Conservation (phyloP, 1,284 basidiomycete species). For the Thelephora terrestris region DNA sequence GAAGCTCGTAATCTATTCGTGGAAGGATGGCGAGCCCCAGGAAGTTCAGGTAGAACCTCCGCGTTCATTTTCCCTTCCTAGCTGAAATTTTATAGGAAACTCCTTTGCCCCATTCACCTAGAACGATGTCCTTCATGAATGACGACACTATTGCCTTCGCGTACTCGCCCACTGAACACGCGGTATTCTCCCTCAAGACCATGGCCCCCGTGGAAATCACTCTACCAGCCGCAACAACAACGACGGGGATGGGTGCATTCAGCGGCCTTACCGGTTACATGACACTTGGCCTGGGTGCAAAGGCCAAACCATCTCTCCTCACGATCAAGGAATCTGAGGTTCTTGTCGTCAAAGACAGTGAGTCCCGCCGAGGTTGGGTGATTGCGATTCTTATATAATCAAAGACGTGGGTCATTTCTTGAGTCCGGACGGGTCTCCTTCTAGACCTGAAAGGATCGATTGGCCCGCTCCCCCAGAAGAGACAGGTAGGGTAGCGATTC, state of each 20-base stretch:
- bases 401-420: slow-evolving; percentile 70
- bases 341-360: slow-evolving; percentile 75
- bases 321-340: slow-evolving; percentile 59
- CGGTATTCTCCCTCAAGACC: slow-evolving; percentile 57
- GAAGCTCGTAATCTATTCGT: slow-evolving; percentile 77
- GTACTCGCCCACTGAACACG: slow-evolving; percentile 68
- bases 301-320: slow-evolving; percentile 57
- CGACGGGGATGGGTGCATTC: slow-evolving; percentile 55
- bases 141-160: slow-evolving; percentile 60
- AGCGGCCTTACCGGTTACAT: slow-evolving; percentile 83
- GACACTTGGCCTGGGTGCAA: slow-evolving; percentile 70
- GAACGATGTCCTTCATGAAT: slow-evolving; percentile 61
- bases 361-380: slow-evolving; percentile 20
- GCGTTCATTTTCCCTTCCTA: slow-evolving; percentile 4
- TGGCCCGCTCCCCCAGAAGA: slow-evolving; percentile 83
- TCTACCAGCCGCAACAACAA: slow-evolving; percentile 29
- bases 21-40: slow-evolving; percentile 79
- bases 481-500: slow-evolving; percentile 36
- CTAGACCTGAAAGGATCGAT: slow-evolving; percentile 49
- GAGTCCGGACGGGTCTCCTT: slow-evolving; percentile 56
- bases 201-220: slow-evolving; percentile 50
- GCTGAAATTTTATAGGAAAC: slow-evolving; percentile 48
- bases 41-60: slow-evolving; percentile 47
- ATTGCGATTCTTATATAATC: background rate
- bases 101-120: slow-evolving; percentile 75